These are phyloP conservation scores for Rhizopus stolonifer DNA, from an alignment of 371 early-diverging fungal genomes.

Conservation along the genomic window DNA sequence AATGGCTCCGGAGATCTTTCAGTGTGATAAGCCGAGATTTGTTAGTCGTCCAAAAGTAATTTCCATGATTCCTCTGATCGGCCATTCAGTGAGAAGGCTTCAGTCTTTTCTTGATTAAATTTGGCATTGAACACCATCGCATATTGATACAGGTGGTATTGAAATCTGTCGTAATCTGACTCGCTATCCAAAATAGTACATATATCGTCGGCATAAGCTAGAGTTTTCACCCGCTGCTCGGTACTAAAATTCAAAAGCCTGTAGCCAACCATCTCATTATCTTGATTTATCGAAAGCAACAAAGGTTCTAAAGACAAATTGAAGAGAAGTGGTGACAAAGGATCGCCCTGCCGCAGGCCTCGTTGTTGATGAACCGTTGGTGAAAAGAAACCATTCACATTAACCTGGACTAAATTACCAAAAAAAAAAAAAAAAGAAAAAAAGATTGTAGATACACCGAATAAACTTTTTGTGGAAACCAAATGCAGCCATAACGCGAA, in stretches of 20 bases:
- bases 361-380: neutral
- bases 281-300: neutral
- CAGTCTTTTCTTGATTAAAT: slow-evolving; percentile 1
- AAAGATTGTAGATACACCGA: neutral
- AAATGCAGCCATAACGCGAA: too few relatives aligned
- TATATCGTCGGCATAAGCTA: slow-evolving; percentile 5
- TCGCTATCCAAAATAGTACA: neutral
- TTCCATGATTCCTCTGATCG: neutral
- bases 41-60: neutral
- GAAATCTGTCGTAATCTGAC: neutral
- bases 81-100: slow-evolving; percentile 2
- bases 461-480: slow-evolving; percentile 9
- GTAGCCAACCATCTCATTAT: neutral
- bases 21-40: neutral
- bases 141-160: neutral
- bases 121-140: neutral
- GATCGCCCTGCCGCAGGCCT: slow-evolving; percentile 14
- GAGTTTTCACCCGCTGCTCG: neutral
- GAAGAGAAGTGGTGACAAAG: slow-evolving; percentile 17
- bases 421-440: too few relatives aligned
- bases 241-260: neutral
- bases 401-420: neutral
- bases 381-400: slow-evolving; percentile 13
- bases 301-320: slow-evolving; percentile 21
- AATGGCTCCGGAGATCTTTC: neutral